Percentiles rank a stretch among this genome's conserved stretches.
These are phyloP conservation scores for Dipteronia sinensis DNA, from an alignment of 345 rosid species.

Conservation along the genomic window DNA sequence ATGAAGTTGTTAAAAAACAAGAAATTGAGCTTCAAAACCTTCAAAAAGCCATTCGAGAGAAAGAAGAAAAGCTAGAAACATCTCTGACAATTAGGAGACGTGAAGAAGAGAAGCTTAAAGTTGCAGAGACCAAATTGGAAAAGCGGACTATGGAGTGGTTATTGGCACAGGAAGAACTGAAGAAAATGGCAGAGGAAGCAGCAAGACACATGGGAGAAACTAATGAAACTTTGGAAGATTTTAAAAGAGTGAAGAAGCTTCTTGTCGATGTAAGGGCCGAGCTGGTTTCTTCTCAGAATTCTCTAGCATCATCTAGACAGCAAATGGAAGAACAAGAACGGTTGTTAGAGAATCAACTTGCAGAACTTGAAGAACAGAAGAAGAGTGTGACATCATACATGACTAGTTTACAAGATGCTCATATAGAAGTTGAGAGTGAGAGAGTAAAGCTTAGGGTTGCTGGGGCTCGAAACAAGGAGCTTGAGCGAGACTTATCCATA, in stretches of 20 bases:
- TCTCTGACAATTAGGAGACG: constrained; percentile 42
- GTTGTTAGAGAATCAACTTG: constrained; percentile 47
- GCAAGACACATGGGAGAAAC: constrained; percentile 48
- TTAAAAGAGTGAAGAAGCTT: constrained; percentile 72
- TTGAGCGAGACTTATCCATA: constrained; percentile 49
- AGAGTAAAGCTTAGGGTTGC: constrained; percentile 64
- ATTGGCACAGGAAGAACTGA: constrained; percentile 62
- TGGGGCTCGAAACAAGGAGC: constrained; percentile 68
- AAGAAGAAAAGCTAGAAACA: constrained; percentile 65
- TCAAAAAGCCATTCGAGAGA: constrained; percentile 47
- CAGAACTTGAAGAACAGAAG: constrained; percentile 72
- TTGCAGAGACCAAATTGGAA: constrained; percentile 59
- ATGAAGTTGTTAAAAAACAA: constrained; percentile 65
- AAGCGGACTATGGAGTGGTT: constrained; percentile 75
- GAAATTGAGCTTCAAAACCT: constrained; percentile 61
- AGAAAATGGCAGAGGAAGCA: constrained; percentile 47
- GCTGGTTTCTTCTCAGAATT: constrained; percentile 68
- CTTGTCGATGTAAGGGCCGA: constrained; percentile 69
- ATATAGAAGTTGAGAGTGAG: constrained; percentile 69
- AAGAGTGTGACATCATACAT: constrained; percentile 52
- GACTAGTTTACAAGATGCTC: constrained; percentile 67
- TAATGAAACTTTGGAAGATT: constrained; percentile 55
- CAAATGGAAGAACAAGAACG: constrained; percentile 65
- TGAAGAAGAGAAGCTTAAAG: constrained; percentile 68
- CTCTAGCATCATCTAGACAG: constrained; percentile 60